Evolutionary conservation across 2,329 filamentous ascomycete genomes (phyloP).

Genomic region (Hypoxylon sp.): DNA sequence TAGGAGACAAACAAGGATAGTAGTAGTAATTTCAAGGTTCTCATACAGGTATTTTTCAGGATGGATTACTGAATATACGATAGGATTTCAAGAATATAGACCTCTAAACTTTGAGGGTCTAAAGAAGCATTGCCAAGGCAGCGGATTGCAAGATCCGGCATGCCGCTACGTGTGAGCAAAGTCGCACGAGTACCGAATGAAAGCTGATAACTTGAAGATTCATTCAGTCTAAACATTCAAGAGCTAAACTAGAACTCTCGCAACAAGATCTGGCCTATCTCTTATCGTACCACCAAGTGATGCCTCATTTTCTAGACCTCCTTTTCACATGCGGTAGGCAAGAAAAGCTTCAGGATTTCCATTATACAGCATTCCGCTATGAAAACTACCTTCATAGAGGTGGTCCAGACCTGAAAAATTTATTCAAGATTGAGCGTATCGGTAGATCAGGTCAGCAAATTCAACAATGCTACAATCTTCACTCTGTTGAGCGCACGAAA

Average conservation of each 20-base stretch:
- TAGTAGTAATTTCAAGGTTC: background rate
- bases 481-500: constrained; percentile 13
- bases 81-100: constrained; percentile 16
- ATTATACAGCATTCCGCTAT: constrained; percentile 19
- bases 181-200: background rate
- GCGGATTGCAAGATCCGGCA: constrained; percentile 14
- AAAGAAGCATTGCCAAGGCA: constrained; percentile 13
- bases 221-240: constrained; percentile 18
- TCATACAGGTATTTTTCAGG: background rate
- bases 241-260: constrained; percentile 13
- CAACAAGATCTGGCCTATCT: constrained; percentile 16
- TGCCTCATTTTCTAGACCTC: constrained; percentile 20
- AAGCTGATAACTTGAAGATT: constrained; percentile 1
- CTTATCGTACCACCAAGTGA: constrained; percentile 22
- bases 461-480: constrained; percentile 17
- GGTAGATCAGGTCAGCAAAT: constrained; percentile 6
- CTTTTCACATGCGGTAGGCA: constrained; percentile 21
- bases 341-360: constrained; percentile 15
- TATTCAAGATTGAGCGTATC: background rate
- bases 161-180: constrained; percentile 22
- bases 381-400: constrained; percentile 10
- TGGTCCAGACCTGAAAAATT: background rate
- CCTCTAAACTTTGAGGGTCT: constrained; percentile 11
- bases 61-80: background rate
- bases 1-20: constrained; percentile 13